Evolutionary conservation across 2,329 filamentous ascomycete genomes (phyloP).

Genomic region (Botrytis hyacinthi): DNA sequence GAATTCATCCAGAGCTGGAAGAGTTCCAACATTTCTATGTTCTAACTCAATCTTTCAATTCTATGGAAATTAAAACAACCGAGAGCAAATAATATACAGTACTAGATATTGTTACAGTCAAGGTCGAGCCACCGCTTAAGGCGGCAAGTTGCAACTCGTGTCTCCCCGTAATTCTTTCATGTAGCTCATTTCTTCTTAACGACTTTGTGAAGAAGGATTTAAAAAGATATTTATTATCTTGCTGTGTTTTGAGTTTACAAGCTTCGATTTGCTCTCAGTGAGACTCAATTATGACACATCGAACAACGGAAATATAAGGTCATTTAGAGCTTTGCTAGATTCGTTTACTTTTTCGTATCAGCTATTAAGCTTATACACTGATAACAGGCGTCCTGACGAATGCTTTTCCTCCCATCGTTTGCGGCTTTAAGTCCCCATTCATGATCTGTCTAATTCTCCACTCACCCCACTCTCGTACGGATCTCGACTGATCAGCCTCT

Average conservation of each 20-base stretch:
- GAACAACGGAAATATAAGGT: not conserved
- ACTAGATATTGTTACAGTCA: too few relatives aligned
- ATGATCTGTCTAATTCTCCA: not conserved
- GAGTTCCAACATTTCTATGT: too few relatives aligned
- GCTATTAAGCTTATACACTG: not conserved
- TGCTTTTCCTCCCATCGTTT: not conserved
- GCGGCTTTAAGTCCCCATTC: not conserved
- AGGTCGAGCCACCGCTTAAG: too few relatives aligned
- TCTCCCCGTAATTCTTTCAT: too few relatives aligned
- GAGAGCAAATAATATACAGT: too few relatives aligned
- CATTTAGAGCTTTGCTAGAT: not conserved
- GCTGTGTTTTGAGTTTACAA: not conserved
- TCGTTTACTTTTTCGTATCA: not conserved
- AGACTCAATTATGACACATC: not conserved
- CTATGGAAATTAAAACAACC: too few relatives aligned
- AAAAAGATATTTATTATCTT: too few relatives aligned
- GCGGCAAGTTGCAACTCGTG: too few relatives aligned
- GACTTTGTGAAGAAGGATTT: too few relatives aligned
- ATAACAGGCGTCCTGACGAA: not conserved
- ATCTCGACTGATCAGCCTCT: not conserved
- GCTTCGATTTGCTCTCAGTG: not conserved
- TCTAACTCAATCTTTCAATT: too few relatives aligned
- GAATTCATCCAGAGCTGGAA: too few relatives aligned
- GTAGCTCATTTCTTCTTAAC: too few relatives aligned
- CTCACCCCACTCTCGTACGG: not conserved